A percentile compares a stretch with the other conserved stretches of the same genome.
Conservation (phyloP, 2,329 filamentous ascomycete genomes). For the Colletotrichum gigasporum region DNA sequence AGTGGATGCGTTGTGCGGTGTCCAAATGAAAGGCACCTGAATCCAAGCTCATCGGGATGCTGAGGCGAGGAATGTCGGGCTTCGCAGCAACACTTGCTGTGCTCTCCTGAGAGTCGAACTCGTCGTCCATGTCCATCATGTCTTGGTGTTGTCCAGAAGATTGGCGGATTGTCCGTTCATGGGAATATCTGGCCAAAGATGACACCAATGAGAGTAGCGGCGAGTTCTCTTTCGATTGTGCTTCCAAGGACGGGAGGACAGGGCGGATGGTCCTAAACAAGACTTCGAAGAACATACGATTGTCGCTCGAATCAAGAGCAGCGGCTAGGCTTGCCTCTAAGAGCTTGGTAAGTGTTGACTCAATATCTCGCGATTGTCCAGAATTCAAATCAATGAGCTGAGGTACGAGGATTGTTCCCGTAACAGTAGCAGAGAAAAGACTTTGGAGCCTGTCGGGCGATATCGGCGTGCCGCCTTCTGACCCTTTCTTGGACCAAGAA, state of each 20-base stretch:
- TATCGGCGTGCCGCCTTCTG: constrained; percentile 58
- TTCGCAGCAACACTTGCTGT: constrained; percentile 50
- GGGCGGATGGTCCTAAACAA: constrained; percentile 54
- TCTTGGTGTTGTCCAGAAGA: constrained; percentile 53
- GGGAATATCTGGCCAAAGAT: constrained; percentile 47
- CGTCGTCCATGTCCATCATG: constrained; percentile 74
- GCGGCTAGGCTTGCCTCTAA: constrained; percentile 51
- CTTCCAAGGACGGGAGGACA: constrained; percentile 56
- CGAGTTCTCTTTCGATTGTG: constrained; percentile 45
- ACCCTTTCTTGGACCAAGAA: constrained; percentile 55
- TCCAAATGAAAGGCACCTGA: constrained; percentile 58
- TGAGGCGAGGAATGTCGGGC: constrained; percentile 56
- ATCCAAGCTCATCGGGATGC: constrained; percentile 52
- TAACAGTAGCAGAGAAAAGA: constrained; percentile 57
- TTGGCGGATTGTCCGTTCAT: constrained; percentile 43
- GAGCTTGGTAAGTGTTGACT: constrained; percentile 51
- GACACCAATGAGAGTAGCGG: constrained; percentile 55
- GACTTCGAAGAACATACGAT: constrained; percentile 54
- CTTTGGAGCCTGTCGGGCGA: constrained; percentile 64
- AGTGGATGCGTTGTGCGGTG: constrained; percentile 54
- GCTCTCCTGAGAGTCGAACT: constrained; percentile 69
- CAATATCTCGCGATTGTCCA: constrained; percentile 58
- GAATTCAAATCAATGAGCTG: constrained; percentile 58
- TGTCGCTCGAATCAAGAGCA: constrained; percentile 55
- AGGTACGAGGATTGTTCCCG: constrained; percentile 56